Evolutionary conservation across 352 stramenopile species (phyloP), one percentile per base, ranked within the genome.

Genomic region (Phytophthora nicotianae): DNA sequence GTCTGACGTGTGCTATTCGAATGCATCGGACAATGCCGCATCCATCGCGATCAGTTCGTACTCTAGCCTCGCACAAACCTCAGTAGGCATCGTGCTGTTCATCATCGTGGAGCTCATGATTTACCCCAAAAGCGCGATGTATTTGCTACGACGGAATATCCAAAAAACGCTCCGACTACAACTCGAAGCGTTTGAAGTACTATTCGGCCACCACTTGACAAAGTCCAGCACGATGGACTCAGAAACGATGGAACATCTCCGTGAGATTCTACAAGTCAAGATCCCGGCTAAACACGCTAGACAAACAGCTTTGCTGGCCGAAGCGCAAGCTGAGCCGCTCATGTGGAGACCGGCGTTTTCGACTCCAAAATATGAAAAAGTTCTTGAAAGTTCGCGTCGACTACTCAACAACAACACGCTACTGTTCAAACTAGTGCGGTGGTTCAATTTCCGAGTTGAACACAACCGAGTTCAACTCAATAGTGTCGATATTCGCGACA

Each of bases 401-500:
- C 56, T 92, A 32, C 70, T 92, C 13, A 90, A 86, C 70, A 89
- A 89, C 77, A 91, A 88, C 58, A 88, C 83, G 5, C 42, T 92
- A 43, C 66, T 92, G 0, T 92, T 77, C 52, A 92, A 92, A 53
- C 67, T 92, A 7, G 75, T 90, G 23, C 64, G 66, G 10, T 92
- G 83, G 83, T 90, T 87, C 46, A 75, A 75, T 41, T 86, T 79
- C 55, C 78, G 83, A 0, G 63, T 88, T 2, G 67, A 79, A 49
- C 61, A 74, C 40, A 64, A 86, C 14, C 79, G 77, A 37, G 52
- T 82, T 14, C 62, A 71, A 21, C 64, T 68, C 7, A 70, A 78
- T 41, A 68, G 67, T 3, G 67, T 79, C 13, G 80, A 89, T 37
- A 89, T 89, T 33, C 77, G 80, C 5, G 72, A 83, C 26, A 41